Conservation (phyloP, 140 eudicot genomes). For the Flaveria floridana region DNA sequence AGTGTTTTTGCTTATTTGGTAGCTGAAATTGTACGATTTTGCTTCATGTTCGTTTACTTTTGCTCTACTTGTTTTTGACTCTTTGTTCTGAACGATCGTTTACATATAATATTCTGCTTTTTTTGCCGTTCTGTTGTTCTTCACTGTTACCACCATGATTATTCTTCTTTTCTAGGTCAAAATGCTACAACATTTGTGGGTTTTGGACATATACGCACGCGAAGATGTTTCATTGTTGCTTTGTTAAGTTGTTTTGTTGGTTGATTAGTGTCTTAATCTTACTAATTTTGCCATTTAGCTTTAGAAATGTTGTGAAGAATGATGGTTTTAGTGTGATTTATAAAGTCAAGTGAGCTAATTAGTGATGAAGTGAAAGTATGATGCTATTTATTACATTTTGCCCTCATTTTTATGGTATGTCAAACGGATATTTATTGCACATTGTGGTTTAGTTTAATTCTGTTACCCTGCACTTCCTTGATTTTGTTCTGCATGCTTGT, state of each 20-base stretch:
- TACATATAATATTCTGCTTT: conserved; percentile 1
- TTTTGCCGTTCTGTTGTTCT: conserved; percentile 7
- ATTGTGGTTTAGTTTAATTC: background rate
- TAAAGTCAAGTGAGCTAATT: background rate
- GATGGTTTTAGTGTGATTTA: background rate
- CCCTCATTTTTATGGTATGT: background rate
- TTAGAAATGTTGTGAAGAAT: background rate
- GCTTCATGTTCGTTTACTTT: conserved; percentile 5
- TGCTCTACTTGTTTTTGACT: background rate
- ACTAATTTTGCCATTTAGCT: background rate
- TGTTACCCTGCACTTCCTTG: background rate
- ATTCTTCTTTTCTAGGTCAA: conserved; percentile 21
- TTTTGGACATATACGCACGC: conserved; percentile 2
- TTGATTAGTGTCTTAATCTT: conserved; percentile 16
- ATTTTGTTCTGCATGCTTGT: conserved; percentile 8
- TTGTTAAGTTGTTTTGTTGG: conserved; percentile 18
- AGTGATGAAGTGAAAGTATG: background rate
- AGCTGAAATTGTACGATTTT: conserved; percentile 30
- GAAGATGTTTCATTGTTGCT: conserved; percentile 5
- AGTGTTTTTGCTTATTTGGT: conserved; percentile 18
- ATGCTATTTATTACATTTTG: background rate
- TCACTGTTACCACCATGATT: background rate
- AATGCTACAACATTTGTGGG: conserved; percentile 8
- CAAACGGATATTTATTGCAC: conserved; percentile 12
- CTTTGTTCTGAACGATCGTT: conserved; percentile 23